Percentiles rank a stretch among this genome's conserved stretches.
These are phyloP conservation scores for Camellia oleifera DNA, from an alignment of 179 eudicot genomes.

Conservation along the genomic window DNA sequence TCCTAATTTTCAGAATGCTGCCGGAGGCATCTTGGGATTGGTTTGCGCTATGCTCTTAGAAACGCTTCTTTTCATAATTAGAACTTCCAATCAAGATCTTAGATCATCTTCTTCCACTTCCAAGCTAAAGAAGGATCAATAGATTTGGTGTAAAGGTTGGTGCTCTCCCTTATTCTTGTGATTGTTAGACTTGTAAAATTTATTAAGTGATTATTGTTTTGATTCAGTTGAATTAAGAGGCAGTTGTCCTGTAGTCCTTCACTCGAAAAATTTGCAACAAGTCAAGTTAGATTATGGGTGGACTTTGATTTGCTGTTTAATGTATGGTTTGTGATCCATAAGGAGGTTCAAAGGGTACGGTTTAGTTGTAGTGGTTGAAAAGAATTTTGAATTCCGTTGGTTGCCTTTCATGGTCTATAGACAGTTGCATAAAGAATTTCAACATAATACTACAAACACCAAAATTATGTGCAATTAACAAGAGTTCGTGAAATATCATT, in stretches of 20 bases:
- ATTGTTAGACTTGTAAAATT: background rate
- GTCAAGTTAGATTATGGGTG: background rate
- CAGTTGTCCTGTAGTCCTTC: background rate
- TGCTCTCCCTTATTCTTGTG: background rate
- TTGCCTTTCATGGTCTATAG: too few relatives aligned
- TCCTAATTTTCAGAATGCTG: conserved; percentile 58
- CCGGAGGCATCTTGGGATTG: conserved; percentile 83
- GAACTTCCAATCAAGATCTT: conserved; percentile 41
- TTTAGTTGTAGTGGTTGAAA: background rate
- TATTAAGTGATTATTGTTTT: background rate
- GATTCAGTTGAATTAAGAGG: background rate
- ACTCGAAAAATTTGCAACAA: background rate
- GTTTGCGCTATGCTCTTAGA: conserved; percentile 80
- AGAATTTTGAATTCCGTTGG: too few relatives aligned
- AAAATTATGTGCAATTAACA: background rate
- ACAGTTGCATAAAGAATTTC: too few relatives aligned
- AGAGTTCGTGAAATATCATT: background rate
- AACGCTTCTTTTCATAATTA: conserved; percentile 74
- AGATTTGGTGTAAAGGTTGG: conserved; percentile 24
- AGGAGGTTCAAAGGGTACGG: background rate
- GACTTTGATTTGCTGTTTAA: background rate
- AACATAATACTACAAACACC: background rate
- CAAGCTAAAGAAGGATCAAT: conserved; percentile 61
- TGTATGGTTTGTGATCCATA: background rate
- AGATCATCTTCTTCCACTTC: conserved; percentile 44